Evolutionary conservation across 2,329 filamentous ascomycete genomes (phyloP).

Genomic region (Cryphonectria radicalis): DNA sequence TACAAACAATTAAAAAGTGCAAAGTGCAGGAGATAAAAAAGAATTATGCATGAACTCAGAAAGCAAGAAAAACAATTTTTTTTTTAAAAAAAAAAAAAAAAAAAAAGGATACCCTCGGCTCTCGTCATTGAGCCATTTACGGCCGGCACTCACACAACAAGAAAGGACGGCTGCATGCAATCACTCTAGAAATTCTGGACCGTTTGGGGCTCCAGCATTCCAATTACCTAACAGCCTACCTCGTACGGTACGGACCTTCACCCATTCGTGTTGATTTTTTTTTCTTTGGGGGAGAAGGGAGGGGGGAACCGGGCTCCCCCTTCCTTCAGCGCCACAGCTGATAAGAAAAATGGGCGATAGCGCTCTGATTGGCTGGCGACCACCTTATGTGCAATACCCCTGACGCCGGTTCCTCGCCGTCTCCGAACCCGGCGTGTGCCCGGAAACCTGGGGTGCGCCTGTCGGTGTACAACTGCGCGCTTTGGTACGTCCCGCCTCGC

Average conservation of each 20-base stretch:
- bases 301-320: background rate
- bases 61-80: too few relatives aligned
- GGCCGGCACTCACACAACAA: background rate
- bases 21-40: background rate
- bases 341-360: background rate
- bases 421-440: background rate
- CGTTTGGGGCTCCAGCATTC: background rate
- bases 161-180: background rate
- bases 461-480: too few relatives aligned
- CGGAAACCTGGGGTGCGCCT: too few relatives aligned
- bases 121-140: constrained; percentile 1
- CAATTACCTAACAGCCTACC: background rate
- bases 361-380: background rate
- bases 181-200: background rate
- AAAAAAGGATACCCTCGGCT: background rate
- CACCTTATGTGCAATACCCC: constrained; percentile 5
- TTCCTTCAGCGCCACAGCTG: background rate
- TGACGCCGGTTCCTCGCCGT: background rate
- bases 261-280: background rate
- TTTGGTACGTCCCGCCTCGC: too few relatives aligned
- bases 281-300: background rate
- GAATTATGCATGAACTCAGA: too few relatives aligned
- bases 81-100: background rate
- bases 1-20: background rate
- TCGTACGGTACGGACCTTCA: background rate